Evolutionary conservation across 257 asterid species (phyloP), one percentile per base, ranked within the genome.

Genomic region (Plantago ovata): DNA sequence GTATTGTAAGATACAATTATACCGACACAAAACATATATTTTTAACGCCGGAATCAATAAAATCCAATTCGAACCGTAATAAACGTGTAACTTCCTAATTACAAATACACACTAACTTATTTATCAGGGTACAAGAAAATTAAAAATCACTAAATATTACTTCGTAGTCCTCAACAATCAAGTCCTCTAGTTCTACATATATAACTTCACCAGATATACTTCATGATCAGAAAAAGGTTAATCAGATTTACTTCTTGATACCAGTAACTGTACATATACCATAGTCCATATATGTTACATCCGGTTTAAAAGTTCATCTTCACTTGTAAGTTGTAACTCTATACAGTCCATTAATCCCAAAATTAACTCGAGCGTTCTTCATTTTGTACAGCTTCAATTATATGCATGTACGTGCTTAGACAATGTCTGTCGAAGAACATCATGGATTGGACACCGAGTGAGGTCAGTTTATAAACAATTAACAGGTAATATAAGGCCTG

Each of bases 401-500:
- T 50, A 48, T 48, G 21, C 32, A 11, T 47, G 36, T 12, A 19
- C 55, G 23, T 16, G 36, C 10, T 7, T 20, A 23, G 36, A 19
- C 32, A 1, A 46, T n/a, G 55, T 7, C 18, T 28, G 23, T 23
- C 10, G 16, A 40, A 36, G 36, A 19, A 15, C 13, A 15, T 15
- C 15, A 42, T 42, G 8, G n/a, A n/a, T n/a, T n/a, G n/a, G n/a
- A n/a, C n/a, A n/a, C n/a, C n/a, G n/a, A n/a, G n/a, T n/a, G n/a
- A n/a, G n/a, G 36, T 53, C 15, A 38, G 10, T 43, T 63, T 51
- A 70, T 59, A 82, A 64, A 66, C 88, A 80, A 60, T 70, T 82
- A 15, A 56, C 57, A 0, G 86, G 87, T 70, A 74, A 43, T 58
- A 76, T 72, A 6, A 76, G 65, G 11, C 87, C 90, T 7, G 28